Percentiles rank a stretch among this genome's conserved stretches.
Conservation (phyloP, 352 stramenopile species). For the Globisporangium middletonii region DNA sequence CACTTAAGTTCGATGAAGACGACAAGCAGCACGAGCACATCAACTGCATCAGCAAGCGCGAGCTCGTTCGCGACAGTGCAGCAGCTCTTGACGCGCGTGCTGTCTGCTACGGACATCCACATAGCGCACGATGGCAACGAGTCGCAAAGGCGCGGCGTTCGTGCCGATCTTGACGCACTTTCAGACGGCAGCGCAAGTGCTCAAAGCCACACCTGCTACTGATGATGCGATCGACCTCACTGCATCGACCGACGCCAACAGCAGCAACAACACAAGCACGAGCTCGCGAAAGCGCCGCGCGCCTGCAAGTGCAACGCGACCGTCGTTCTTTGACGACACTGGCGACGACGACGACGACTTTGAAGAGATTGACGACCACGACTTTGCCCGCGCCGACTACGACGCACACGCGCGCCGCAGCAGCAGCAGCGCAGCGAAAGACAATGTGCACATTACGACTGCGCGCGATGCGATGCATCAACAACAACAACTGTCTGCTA, state of each 20-base stretch:
- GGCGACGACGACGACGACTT: slow-evolving; percentile 27
- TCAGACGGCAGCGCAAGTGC: slow-evolving; percentile 21
- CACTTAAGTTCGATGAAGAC: background rate
- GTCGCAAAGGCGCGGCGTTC: slow-evolving; percentile 20
- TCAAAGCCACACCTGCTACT: slow-evolving; percentile 10
- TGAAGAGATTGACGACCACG: slow-evolving; percentile 7
- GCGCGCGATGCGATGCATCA: slow-evolving; percentile 41
- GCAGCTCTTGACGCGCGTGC: no score
- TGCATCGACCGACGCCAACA: background rate
- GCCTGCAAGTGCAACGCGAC: background rate
- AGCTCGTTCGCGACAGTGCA: no score
- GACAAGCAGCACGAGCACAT: background rate
- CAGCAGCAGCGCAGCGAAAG: background rate
- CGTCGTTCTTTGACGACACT: slow-evolving; percentile 53
- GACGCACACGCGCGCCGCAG: slow-evolving; percentile 21
- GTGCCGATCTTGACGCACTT: slow-evolving; percentile 58
- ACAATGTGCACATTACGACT: background rate
- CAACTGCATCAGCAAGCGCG: background rate
- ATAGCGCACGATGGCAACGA: slow-evolving; percentile 2
- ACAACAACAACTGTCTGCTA: slow-evolving; percentile 12
- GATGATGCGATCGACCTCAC: slow-evolving; percentile 43
- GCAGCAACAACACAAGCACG: slow-evolving; percentile 4
- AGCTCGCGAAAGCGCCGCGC: slow-evolving; percentile 1
- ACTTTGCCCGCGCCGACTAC: background rate
- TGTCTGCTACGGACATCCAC: background rate